Conservation (phyloP, 257 asterid species). For the Euphrasia confusa region DNA sequence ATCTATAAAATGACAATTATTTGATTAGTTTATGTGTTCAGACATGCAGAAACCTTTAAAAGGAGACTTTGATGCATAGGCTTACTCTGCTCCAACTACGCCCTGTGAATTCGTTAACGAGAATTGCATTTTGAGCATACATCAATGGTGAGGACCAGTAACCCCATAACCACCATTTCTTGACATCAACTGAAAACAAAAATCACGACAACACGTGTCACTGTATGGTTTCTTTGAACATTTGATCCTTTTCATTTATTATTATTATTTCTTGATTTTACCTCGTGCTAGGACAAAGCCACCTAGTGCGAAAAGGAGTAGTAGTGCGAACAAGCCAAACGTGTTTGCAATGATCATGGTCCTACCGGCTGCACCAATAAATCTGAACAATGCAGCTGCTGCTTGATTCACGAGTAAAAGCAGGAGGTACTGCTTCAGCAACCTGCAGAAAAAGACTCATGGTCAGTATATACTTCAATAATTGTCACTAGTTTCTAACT, state of each 20-base stretch:
- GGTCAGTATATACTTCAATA: background rate
- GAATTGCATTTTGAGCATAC: slow-evolving; percentile 64
- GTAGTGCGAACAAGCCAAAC: slow-evolving; percentile 51
- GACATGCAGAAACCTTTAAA: background rate
- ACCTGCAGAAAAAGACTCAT: slow-evolving; percentile 27
- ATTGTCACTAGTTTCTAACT: background rate
- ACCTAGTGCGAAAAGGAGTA: slow-evolving; percentile 55
- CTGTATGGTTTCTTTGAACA: background rate
- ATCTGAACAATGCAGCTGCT: slow-evolving; percentile 52
- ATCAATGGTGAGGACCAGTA: slow-evolving; percentile 67
- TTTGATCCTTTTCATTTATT: background rate
- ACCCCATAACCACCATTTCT: slow-evolving; percentile 80
- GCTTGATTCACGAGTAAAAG: slow-evolving; percentile 40
- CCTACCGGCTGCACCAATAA: slow-evolving; percentile 57
- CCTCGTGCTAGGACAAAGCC: slow-evolving; percentile 66
- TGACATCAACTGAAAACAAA: slow-evolving; percentile 44
- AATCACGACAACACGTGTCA: background rate
- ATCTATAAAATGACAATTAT: slow-evolving; percentile 25
- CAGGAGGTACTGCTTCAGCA: slow-evolving; percentile 46
- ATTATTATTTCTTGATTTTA: slow-evolving; percentile 27
- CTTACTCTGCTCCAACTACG: slow-evolving; percentile 58
- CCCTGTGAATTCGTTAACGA: slow-evolving; percentile 55
- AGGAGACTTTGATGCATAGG: background rate
- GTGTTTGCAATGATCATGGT: slow-evolving; percentile 58
- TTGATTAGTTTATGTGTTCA: slow-evolving; percentile 2